These are phyloP conservation scores for Solanum gandarillasii DNA, from an alignment of 257 asterid species.

Conservation along the genomic window DNA sequence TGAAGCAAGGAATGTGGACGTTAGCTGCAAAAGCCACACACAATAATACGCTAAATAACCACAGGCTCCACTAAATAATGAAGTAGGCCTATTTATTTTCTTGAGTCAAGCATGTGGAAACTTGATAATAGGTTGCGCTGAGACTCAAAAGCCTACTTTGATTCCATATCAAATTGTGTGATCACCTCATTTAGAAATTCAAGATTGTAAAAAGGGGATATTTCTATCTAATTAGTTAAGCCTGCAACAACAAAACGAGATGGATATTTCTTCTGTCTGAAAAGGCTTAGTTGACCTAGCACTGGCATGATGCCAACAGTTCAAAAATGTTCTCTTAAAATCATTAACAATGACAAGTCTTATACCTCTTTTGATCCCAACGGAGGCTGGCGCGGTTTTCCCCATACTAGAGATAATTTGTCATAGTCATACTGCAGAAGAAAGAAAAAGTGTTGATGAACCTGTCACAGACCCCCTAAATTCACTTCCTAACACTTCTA, in stretches of 20 bases:
- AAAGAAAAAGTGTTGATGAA: background rate
- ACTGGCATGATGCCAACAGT: background rate
- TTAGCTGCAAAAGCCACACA: background rate
- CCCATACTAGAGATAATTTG: conserved; percentile 80
- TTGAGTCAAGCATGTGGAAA: background rate
- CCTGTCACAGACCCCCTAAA: background rate
- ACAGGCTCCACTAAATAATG: background rate
- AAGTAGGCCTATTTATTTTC: background rate
- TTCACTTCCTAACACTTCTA: background rate
- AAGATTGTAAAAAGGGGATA: background rate
- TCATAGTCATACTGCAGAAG: conserved; percentile 65
- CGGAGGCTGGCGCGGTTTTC: conserved; percentile 96
- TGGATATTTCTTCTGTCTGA: background rate
- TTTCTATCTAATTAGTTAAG: background rate
- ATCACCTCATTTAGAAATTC: background rate
- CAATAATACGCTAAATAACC: background rate
- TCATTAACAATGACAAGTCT: background rate
- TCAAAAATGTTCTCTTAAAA: background rate
- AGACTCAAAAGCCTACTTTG: background rate
- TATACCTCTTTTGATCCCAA: conserved; percentile 74
- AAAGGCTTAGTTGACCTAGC: background rate
- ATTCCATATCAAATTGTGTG: background rate
- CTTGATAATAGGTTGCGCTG: background rate
- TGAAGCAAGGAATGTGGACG: background rate
- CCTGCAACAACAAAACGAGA: background rate